Percentiles rank a stretch among this genome's conserved stretches.
These are phyloP conservation scores for Theobroma grandiflorum DNA, from an alignment of 441 rosid species.

Conservation along the genomic window DNA sequence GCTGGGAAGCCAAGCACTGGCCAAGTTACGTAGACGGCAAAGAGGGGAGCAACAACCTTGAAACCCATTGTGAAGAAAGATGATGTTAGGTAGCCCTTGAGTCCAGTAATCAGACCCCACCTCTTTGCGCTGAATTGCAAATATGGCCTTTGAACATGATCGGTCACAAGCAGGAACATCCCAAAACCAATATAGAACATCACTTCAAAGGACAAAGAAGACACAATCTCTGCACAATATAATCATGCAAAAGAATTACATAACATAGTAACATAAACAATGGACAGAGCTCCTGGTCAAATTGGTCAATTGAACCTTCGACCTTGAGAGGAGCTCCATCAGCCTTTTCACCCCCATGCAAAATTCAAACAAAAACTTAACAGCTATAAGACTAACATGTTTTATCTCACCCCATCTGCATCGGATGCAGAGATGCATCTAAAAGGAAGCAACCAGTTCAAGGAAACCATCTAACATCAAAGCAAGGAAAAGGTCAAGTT, in stretches of 20 bases:
- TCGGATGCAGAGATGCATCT: not conserved
- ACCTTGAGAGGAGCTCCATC: not conserved
- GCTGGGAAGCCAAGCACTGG: constrained; percentile 72
- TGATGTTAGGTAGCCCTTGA: constrained; percentile 72
- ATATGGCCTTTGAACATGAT: constrained; percentile 77
- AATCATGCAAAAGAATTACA: constrained; percentile 14
- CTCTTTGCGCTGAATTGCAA: constrained; percentile 81
- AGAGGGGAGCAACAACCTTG: constrained; percentile 64
- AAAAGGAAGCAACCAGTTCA: not conserved
- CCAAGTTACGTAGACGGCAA: constrained; percentile 69
- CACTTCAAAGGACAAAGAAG: constrained; percentile 66
- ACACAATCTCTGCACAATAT: constrained; percentile 62
- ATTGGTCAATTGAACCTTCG: not conserved
- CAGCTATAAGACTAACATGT: not conserved
- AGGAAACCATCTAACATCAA: not conserved
- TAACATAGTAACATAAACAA: not conserved
- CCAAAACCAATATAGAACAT: constrained; percentile 76
- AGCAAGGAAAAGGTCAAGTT: constrained; percentile 5
- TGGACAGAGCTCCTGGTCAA: not conserved
- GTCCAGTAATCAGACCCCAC: constrained; percentile 89
- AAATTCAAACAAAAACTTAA: constrained; percentile 1
- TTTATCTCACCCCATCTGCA: not conserved
- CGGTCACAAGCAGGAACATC: constrained; percentile 63
- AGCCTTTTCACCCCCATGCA: not conserved
- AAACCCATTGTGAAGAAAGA: constrained; percentile 67